Conservation (phyloP, 257 asterid species). For the Catharanthus roseus region DNA sequence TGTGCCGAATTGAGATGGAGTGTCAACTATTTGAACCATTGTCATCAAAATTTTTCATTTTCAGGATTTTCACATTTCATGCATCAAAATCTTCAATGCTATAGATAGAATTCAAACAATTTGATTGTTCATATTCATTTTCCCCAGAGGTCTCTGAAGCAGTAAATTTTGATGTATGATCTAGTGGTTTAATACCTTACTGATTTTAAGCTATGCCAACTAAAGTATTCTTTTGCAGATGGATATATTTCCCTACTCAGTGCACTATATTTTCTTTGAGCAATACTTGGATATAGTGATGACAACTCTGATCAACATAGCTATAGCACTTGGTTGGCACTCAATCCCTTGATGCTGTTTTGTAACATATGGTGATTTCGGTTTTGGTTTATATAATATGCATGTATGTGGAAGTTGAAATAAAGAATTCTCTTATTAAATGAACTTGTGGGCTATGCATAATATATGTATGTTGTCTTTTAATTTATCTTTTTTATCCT, state of each 20-base stretch:
- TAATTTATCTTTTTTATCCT: not conserved
- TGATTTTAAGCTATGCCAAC: not conserved
- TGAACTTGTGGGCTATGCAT: not conserved
- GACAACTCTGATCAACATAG: constrained; percentile 72
- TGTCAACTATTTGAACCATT: not conserved
- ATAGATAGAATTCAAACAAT: not conserved
- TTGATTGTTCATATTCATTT: not conserved
- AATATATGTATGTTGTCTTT: not conserved
- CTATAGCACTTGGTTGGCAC: constrained; percentile 72
- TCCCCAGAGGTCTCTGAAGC: not conserved
- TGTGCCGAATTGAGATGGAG: not conserved
- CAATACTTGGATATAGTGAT: constrained; percentile 83
- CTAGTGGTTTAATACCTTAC: not conserved
- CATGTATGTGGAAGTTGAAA: no score
- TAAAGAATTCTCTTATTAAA: no score
- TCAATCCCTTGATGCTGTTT: constrained; percentile 2
- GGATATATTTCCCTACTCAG: constrained; percentile 72
- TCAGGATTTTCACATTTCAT: not conserved
- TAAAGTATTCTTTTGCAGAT: constrained; percentile 47
- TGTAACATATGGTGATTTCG: not conserved
- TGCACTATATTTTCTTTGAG: constrained; percentile 83
- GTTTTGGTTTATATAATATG: no score
- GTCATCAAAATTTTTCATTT: not conserved
- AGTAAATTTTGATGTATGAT: constrained; percentile 1
- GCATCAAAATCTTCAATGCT: not conserved